Evolutionary conservation across 2,329 filamentous ascomycete genomes (phyloP).

Genomic region (Penicillium decumbens): DNA sequence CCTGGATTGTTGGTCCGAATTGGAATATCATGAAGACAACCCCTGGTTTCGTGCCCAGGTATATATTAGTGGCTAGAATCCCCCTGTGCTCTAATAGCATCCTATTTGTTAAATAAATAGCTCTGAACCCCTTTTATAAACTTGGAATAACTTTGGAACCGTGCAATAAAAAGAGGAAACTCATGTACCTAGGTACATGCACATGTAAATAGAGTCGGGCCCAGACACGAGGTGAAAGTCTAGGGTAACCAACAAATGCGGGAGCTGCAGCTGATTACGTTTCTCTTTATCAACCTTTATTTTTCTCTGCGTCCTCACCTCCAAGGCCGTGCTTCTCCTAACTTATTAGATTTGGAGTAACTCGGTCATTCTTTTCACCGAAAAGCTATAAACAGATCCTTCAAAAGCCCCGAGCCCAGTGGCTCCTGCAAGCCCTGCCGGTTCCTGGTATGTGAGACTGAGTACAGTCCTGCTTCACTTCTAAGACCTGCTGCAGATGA

Average conservation of each 20-base stretch:
- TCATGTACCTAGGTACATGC: background rate
- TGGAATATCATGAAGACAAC: background rate
- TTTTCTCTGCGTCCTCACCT: background rate
- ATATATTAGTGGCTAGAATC: background rate
- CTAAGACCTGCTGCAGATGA: conserved; percentile 9
- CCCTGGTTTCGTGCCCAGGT: background rate
- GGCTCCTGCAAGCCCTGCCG: conserved; percentile 15
- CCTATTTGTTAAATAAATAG: background rate
- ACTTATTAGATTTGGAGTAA: background rate
- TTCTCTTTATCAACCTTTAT: background rate
- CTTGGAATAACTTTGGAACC: background rate
- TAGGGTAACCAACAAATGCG: background rate
- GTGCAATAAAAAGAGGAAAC: background rate
- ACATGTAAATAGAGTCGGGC: background rate
- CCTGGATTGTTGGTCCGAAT: background rate
- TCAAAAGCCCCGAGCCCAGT: background rate
- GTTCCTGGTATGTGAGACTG: conserved; percentile 21
- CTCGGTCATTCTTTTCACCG: background rate
- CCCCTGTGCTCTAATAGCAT: too few species aligned
- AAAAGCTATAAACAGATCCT: background rate
- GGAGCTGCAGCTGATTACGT: conserved; percentile 7
- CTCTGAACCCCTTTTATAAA: background rate
- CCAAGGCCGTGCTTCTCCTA: background rate
- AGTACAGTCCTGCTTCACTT: conserved; percentile 11
- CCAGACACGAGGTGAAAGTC: background rate